Evolutionary conservation across 2,329 filamentous ascomycete genomes (phyloP), one percentile per base, ranked within the genome.

Genomic region (Apiospora kogelbergensis): DNA sequence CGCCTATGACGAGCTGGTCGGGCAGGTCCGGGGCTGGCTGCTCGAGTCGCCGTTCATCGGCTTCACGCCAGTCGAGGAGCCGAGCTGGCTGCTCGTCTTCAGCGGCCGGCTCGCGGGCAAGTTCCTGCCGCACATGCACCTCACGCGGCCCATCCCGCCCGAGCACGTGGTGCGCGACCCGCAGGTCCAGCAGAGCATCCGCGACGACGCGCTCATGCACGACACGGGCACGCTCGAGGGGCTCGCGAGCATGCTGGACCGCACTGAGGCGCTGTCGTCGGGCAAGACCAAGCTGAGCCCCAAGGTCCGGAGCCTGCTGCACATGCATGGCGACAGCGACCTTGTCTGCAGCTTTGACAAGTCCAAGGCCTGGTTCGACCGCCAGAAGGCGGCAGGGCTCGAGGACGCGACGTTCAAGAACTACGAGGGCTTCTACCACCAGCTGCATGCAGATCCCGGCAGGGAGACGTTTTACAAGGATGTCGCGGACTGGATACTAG

Each of bases 141-240:
- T 94, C 72, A 82, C 88, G 70, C 88, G 93, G 71, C 85, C 86
- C 63, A 83, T 97, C 30, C 86, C 91, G 63, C 79, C 88, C 1
- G 85, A 86, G 70, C 84, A 90, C 71, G 77, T 97, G 68, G 90
- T 86, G 44, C 88, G 93, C 30, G 92, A 95, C 79, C 83, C 86
- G 30, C 87, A 82, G 26, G 88, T 93, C 2, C 85, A 87, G 67
- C 83, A 87, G 75, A 85, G 83, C 33, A 86, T 93, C 72, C 81
- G 82, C 2, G 85, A 88, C 40, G 95, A 98, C 79, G 77, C 84
- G 65, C 83, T 97, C 67, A 89, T 90, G 79, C 94, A 97, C 80
- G 87, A 95, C 79, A 95, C 90, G 2, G 95, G 94, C 44, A 97
- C 95, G 7, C 84, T 97, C n/a, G 91, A 95, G 78, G 93, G 93